phyloP scores from a whole-genome alignment of 2,329 filamentous ascomycete genomes.

The Cryphonectria nitschkei region DNA sequence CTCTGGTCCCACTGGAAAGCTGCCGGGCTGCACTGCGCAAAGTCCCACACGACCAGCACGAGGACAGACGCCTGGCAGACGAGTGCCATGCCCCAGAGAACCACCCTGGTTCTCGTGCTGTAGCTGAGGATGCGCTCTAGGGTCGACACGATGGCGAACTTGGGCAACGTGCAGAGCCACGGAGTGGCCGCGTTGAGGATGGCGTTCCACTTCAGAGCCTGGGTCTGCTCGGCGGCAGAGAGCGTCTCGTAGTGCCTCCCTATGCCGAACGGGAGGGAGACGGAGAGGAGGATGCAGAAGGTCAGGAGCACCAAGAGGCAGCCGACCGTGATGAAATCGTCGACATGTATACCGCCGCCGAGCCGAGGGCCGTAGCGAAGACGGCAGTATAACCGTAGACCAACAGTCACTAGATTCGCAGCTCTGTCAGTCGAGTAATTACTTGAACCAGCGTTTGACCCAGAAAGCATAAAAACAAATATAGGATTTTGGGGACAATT shows the following conservation, averaged over 20 bases:
- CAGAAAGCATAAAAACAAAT: no score
- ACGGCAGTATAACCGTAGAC: slow-evolving; percentile 35
- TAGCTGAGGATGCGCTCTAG: slow-evolving; percentile 39
- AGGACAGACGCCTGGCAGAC: slow-evolving; percentile 39
- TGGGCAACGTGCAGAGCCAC: slow-evolving; percentile 41
- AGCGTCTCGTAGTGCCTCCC: slow-evolving; percentile 34
- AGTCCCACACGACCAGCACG: slow-evolving; percentile 38
- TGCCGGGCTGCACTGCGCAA: slow-evolving; percentile 37
- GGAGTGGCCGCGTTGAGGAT: slow-evolving; percentile 38
- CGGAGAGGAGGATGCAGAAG: slow-evolving; percentile 37
- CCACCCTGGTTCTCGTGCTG: slow-evolving; percentile 35
- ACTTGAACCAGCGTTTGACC: background rate
- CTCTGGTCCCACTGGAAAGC: slow-evolving; percentile 36
- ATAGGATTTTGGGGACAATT: background rate
- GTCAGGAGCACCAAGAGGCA: slow-evolving; percentile 37
- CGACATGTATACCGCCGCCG: slow-evolving; percentile 35
- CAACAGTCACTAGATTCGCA: slow-evolving; percentile 31
- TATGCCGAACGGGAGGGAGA: slow-evolving; percentile 35
- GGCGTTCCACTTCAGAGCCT: slow-evolving; percentile 38
- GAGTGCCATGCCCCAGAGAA: slow-evolving; percentile 39
- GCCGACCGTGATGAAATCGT: slow-evolving; percentile 38
- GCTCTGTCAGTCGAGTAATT: slow-evolving; percentile 8
- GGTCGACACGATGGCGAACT: slow-evolving; percentile 40
- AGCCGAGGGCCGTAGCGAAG: slow-evolving; percentile 28
- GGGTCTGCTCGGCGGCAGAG: slow-evolving; percentile 14